Conservation (phyloP, 768 basidiomycete species). For the Tulasnella sp. region DNA sequence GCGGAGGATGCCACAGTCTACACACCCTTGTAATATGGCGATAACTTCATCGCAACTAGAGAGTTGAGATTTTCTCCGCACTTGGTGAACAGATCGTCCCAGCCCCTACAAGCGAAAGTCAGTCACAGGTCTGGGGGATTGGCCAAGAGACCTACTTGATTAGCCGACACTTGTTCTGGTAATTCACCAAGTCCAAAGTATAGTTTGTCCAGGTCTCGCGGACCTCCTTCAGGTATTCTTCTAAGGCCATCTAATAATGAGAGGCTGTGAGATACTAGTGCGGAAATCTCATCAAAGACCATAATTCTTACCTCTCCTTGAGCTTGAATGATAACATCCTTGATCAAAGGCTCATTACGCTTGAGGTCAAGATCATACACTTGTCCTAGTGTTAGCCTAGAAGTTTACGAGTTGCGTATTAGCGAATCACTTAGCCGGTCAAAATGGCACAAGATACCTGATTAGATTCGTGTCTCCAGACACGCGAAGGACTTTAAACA, state of each 20-base stretch:
- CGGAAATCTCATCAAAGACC: neutral
- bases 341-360: slow-evolving; percentile 81
- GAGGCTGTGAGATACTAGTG: neutral
- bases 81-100: slow-evolving; percentile 95
- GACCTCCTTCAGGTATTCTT: slow-evolving; percentile 92
- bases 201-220: slow-evolving; percentile 96
- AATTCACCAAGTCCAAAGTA: slow-evolving; percentile 91
- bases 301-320: slow-evolving; percentile 71
- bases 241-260: slow-evolving; percentile 70
- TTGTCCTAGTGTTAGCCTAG: slow-evolving; percentile 86
- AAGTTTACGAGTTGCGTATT: neutral
- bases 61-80: slow-evolving; percentile 97
- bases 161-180: slow-evolving; percentile 96
- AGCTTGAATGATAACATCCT: slow-evolving; percentile 92
- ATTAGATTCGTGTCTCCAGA: slow-evolving; percentile 66
- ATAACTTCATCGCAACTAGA: slow-evolving; percentile 91
- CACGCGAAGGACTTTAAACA: slow-evolving; percentile 80
- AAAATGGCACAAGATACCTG: slow-evolving; percentile 39
- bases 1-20: slow-evolving; percentile 22
- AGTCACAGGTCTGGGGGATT: neutral
- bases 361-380: slow-evolving; percentile 96
- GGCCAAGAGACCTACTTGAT: slow-evolving; percentile 49
- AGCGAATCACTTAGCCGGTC: no score
- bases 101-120: slow-evolving; percentile 46
- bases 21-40: slow-evolving; percentile 93